Base-by-base conservation (phyloP, 192 early-diverging fungal genomes). In the Coemansia sp. region DNA sequence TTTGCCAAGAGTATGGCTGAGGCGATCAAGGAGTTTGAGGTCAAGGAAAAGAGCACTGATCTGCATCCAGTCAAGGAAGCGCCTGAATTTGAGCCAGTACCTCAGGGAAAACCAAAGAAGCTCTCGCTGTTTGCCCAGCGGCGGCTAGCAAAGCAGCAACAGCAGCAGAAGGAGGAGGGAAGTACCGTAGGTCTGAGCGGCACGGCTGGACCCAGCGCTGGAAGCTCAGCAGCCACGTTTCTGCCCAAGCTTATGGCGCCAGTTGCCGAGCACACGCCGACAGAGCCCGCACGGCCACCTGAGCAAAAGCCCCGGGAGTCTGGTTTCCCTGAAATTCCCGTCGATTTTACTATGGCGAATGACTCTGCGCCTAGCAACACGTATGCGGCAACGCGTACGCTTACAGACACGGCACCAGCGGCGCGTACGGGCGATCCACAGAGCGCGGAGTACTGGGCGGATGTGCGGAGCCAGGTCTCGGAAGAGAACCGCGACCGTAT, bases 401-500 rank as follows among this genome's bases (percentile, higher is more conserved):
- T n/a, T n/a, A n/a, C n/a, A n/a, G n/a, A n/a, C n/a, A n/a, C n/a
- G n/a, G 32, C 10, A 10, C 32, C 10, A 33, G 6, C 10, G 32
- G 32, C 32, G 32, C n/a, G n/a, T n/a, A n/a, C n/a, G n/a, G n/a
- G n/a, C n/a, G 14, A 40, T 40, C 35, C 35, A 5, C 14, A 40
- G 12, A 40, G n/a, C 35, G 5, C 5, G 6, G 44, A 45, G 16
- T 28, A 60, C 23, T 65, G 67, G 62, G 27, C 54, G 3, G 16
- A 42, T 12, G 27, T 79, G 23, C 67, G 69, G 24, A 22, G 48
- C 28, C 65, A 73, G 31, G 45, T 68, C 30, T 72, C 67, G 38
- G 47, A 52, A 21, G 69, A 65, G 33, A 86, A 48, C 80, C 77
- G 44, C 81, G 87, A 62, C 66, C 88, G 64, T 62, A 81, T 52